Percentiles rank a stretch among this genome's conserved stretches.
Evolutionary conservation across 495 filamentous ascomycete species (phyloP).

Genomic region (Monascus purpureus): DNA sequence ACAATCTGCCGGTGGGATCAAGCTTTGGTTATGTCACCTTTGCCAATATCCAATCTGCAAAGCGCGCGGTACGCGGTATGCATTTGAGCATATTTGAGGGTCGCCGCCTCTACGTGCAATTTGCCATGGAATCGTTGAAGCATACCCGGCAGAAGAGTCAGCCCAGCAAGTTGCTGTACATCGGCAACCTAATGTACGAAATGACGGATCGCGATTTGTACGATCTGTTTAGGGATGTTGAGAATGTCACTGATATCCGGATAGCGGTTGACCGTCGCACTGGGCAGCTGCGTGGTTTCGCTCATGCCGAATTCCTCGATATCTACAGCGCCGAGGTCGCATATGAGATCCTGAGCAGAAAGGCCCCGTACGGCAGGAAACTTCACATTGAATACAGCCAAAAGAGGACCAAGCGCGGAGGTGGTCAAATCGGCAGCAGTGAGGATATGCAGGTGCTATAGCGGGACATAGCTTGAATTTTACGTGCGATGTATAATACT

Average conservation of each 20-base stretch:
- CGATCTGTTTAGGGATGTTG: constrained; percentile 56
- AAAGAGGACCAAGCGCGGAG: constrained; percentile 3
- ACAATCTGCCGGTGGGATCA: constrained; percentile 1
- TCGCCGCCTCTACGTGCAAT: constrained; percentile 53
- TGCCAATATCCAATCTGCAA: constrained; percentile 37
- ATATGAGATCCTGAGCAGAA: constrained; percentile 38
- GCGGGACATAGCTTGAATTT: not conserved
- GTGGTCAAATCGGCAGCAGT: not conserved
- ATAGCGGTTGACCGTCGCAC: constrained; percentile 82
- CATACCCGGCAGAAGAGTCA: too few relatives aligned
- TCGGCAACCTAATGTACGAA: constrained; percentile 85
- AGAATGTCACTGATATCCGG: constrained; percentile 65
- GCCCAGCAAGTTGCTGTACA: constrained; percentile 44
- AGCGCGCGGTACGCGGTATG: constrained; percentile 46
- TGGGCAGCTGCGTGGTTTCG: constrained; percentile 78
- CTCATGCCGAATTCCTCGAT: constrained; percentile 74
- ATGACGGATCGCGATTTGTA: constrained; percentile 82
- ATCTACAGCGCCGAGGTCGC: constrained; percentile 45
- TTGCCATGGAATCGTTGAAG: too few relatives aligned
- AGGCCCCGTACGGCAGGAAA: constrained; percentile 47
- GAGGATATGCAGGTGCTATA: too few relatives aligned
- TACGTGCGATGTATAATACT: not conserved
- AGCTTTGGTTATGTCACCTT: constrained; percentile 77
- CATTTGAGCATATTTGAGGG: constrained; percentile 66
- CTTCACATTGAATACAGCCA: constrained; percentile 52